These are phyloP conservation scores for Atkinsonella hypoxylon DNA, from an alignment of 2,329 filamentous ascomycete species.

Conservation along the genomic window DNA sequence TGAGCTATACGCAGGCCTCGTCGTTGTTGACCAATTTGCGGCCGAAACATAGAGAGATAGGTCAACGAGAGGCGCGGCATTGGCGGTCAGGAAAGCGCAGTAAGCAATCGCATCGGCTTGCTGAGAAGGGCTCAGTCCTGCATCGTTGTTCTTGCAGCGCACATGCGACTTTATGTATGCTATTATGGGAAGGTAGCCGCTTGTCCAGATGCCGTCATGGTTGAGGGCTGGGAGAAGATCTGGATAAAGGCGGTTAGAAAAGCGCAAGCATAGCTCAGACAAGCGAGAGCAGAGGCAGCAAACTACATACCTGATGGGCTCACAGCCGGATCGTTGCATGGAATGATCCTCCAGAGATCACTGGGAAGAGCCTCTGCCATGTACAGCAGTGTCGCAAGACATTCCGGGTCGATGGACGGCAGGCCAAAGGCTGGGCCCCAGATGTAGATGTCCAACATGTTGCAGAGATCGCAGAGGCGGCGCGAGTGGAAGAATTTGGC, in stretches of 20 bases:
- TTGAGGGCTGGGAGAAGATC: constrained; percentile 44
- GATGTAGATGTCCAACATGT: constrained; percentile 59
- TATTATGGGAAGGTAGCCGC: constrained; percentile 50
- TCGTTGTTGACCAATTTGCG: constrained; percentile 69
- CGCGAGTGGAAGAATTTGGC: neutral
- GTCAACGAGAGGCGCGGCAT: constrained; percentile 68
- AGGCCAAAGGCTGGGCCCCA: constrained; percentile 85
- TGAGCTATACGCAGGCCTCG: constrained; percentile 67
- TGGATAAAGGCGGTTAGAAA: constrained; percentile 19
- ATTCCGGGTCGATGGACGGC: constrained; percentile 85
- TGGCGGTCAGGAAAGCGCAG: constrained; percentile 59
- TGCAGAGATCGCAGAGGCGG: neutral
- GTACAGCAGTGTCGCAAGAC: constrained; percentile 71
- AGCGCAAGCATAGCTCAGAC: neutral
- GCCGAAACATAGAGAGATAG: constrained; percentile 84
- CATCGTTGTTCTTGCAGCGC: constrained; percentile 25
- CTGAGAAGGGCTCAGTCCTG: constrained; percentile 25
- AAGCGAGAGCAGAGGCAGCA: neutral
- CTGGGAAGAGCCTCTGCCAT: constrained; percentile 50
- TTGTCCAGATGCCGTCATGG: constrained; percentile 39
- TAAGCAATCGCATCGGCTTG: constrained; percentile 38
- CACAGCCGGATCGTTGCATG: constrained; percentile 59
- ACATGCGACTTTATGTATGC: constrained; percentile 28
- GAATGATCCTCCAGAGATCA: constrained; percentile 55
- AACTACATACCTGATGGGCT: constrained; percentile 53